Evolutionary conservation across 192 early-diverging fungal genomes (phyloP).

Genomic region (Rhizophagus prolifer): DNA sequence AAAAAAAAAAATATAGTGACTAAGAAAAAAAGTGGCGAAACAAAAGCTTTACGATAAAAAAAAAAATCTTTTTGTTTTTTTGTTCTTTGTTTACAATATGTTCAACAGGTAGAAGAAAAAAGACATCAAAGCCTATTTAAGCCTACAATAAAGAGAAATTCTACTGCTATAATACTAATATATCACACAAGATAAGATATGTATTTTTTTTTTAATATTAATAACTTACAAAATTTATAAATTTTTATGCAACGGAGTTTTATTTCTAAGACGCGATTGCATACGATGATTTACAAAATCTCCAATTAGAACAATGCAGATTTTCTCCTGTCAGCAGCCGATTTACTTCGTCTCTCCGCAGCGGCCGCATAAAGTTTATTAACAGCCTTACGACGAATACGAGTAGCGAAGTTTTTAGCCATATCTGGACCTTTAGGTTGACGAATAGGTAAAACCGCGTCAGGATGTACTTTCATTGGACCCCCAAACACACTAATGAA

Average conservation of each 20-base stretch:
- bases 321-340: constrained; percentile 28
- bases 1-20: no score
- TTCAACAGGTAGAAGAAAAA: neutral
- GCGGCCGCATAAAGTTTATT: constrained; percentile 27
- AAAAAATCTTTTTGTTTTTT: neutral
- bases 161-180: neutral
- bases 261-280: neutral
- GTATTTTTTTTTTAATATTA: neutral
- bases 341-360: constrained; percentile 28
- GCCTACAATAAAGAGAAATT: neutral
- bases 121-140: neutral
- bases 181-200: neutral
- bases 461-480: constrained; percentile 26
- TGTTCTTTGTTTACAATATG: neutral
- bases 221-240: neutral
- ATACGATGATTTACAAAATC: neutral
- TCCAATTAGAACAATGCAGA: constrained; percentile 27
- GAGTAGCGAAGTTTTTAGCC: constrained; percentile 30
- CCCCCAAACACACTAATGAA: constrained; percentile 25
- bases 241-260: neutral
- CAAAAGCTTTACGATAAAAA: constrained; percentile 6
- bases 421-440: constrained; percentile 31
- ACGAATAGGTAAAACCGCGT: constrained; percentile 28
- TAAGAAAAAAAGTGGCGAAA: neutral
- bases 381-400: constrained; percentile 33